Percentiles rank a stretch among this genome's conserved stretches.
phyloP scores from a whole-genome alignment of 768 basidiomycete genomes.

The Mycena vitilis region DNA sequence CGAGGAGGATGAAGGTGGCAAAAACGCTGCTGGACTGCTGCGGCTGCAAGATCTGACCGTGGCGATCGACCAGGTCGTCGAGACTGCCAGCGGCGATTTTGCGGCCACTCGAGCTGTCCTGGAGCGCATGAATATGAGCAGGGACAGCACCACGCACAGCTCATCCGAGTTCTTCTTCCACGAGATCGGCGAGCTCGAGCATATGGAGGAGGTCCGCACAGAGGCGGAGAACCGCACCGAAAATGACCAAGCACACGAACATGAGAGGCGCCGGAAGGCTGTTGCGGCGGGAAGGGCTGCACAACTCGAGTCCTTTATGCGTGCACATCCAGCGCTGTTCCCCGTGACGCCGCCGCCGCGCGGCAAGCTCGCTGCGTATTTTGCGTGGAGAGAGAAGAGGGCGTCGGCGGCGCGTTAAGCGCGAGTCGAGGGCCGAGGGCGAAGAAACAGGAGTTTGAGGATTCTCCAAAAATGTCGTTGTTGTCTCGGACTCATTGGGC shows the following conservation, averaged over 20 bases:
- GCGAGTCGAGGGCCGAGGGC: background rate
- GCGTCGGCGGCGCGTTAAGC: background rate
- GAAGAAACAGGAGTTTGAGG: no score
- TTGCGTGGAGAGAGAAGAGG: constrained; percentile 17
- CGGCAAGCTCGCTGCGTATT: constrained; percentile 22
- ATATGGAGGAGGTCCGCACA: constrained; percentile 22
- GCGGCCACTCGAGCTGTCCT: constrained; percentile 15
- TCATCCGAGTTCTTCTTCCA: constrained; percentile 19
- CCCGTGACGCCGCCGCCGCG: constrained; percentile 23
- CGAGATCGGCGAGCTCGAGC: constrained; percentile 30
- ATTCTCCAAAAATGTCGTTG: no score
- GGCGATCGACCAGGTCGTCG: constrained; percentile 15
- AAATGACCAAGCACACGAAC: background rate
- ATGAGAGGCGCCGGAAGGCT: constrained; percentile 8
- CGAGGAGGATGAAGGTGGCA: background rate
- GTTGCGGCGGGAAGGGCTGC: constrained; percentile 12
- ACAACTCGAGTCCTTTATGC: constrained; percentile 26
- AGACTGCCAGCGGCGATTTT: constrained; percentile 3
- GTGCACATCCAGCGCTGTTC: constrained; percentile 17
- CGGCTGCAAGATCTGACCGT: constrained; percentile 1
- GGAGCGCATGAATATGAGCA: background rate
- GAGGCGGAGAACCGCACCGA: background rate
- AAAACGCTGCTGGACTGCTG: background rate
- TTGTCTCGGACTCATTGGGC: no score
- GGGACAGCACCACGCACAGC: background rate